These are phyloP conservation scores for Lanzia echinophila DNA, from an alignment of 2,329 filamentous ascomycete species.

Conservation along the genomic window DNA sequence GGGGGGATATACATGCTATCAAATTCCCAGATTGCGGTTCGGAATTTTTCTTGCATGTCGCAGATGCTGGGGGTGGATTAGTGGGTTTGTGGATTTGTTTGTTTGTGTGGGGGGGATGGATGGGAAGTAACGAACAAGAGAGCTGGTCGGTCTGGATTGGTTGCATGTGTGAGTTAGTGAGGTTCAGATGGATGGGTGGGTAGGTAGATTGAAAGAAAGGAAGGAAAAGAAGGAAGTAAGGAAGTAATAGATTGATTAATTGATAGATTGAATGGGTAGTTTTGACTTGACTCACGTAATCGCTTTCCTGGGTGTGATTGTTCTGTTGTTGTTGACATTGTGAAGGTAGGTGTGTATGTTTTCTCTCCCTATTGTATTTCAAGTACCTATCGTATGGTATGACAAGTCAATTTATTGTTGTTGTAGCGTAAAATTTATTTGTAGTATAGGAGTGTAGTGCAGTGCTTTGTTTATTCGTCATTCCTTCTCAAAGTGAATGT, in stretches of 20 bases:
- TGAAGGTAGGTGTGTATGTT: not conserved
- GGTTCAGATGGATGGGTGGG: not conserved
- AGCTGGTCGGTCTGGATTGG: conserved; percentile 16
- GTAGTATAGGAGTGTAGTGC: no score
- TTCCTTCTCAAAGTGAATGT: no score
- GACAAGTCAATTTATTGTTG: no score
- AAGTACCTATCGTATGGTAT: not conserved
- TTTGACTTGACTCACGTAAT: not conserved
- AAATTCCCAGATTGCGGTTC: conserved; percentile 75
- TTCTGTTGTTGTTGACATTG: not conserved
- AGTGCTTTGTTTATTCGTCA: no score
- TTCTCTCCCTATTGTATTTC: no score
- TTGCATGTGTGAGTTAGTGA: not conserved
- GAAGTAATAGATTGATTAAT: no score
- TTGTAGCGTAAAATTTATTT: no score
- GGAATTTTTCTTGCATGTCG: conserved; percentile 92
- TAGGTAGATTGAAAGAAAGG: not conserved
- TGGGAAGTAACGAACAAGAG: conserved; percentile 17
- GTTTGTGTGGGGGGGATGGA: not conserved
- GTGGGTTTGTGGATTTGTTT: not conserved
- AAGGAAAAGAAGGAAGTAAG: no score
- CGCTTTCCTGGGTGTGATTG: conserved; percentile 6
- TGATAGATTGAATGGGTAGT: no score
- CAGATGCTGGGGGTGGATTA: conserved; percentile 59
- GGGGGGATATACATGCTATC: conserved; percentile 59